phyloP scores from a whole-genome alignment of 305 asterid species.

The Fraxinus ornus region DNA sequence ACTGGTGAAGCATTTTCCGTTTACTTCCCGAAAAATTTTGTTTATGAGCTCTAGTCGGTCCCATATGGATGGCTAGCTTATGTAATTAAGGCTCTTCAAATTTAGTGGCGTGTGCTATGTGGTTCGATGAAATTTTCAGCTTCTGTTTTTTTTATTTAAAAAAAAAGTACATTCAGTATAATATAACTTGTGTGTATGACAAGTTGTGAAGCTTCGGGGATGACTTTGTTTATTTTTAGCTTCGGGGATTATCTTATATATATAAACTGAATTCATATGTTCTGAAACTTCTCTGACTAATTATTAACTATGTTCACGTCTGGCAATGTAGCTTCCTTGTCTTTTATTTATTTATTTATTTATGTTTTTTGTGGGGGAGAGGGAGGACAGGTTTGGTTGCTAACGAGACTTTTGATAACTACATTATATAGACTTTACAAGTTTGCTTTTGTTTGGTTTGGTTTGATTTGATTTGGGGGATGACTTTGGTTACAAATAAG shows the following conservation, averaged over 20 bases:
- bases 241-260: not conserved
- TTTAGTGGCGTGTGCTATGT: not conserved
- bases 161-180: not conserved
- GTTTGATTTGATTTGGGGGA: not conserved
- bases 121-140: not conserved
- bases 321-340: not conserved
- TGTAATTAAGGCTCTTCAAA: not conserved
- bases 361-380: not conserved
- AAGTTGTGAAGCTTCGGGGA: not conserved
- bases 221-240: not conserved
- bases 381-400: not conserved
- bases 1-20: slow-evolving; percentile 86
- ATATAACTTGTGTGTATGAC: no score
- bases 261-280: not conserved
- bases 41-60: not conserved
- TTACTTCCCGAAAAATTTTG: not conserved
- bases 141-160: no score
- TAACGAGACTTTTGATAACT: not conserved
- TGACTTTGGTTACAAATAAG: not conserved
- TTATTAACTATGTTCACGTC: not conserved
- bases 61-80: not conserved
- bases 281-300: not conserved
- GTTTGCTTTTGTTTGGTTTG: not conserved
- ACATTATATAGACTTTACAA: not conserved
- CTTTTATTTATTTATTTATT: not conserved